phyloP scores from a whole-genome alignment of 2,329 filamentous ascomycete genomes.

The Myotisia sp. region DNA sequence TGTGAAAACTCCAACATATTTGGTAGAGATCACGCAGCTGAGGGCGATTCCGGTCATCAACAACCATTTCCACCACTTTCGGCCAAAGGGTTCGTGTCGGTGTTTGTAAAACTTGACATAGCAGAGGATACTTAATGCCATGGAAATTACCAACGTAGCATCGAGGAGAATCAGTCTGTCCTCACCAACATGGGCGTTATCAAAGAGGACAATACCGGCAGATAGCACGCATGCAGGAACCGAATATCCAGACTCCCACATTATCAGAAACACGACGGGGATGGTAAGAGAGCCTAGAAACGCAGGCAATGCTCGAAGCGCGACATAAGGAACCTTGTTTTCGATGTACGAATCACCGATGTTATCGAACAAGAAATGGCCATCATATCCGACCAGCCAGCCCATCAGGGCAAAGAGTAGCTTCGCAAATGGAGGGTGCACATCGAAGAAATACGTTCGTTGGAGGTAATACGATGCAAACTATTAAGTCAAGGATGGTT shows the following conservation, averaged over 20 bases:
- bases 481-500: constrained; percentile 19
- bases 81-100: constrained; percentile 71
- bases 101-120: constrained; percentile 98
- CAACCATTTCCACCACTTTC: constrained; percentile 99
- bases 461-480: constrained; percentile 66
- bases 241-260: constrained; percentile 99
- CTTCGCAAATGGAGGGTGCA: constrained; percentile 95
- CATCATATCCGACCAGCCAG: constrained; percentile 95
- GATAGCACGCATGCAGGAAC: constrained; percentile 82
- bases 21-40: constrained; percentile 95
- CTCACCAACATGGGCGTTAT: constrained; percentile 96
- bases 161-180: constrained; percentile 90
- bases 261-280: constrained; percentile 86
- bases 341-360: constrained; percentile 96
- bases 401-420: constrained; percentile 93
- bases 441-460: constrained; percentile 98
- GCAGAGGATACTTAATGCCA: constrained; percentile 84
- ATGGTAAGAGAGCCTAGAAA: constrained; percentile 85
- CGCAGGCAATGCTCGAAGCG: constrained; percentile 85
- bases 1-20: constrained; percentile 92
- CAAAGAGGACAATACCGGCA: constrained; percentile 73
- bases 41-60: constrained; percentile 85
- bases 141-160: constrained; percentile 83
- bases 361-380: constrained; percentile 95
- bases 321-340: constrained; percentile 95